Evolutionary conservation across 139 green algal species (phyloP), one percentile per base, ranked within the genome.

Genomic region (Penium margaritaceum): DNA sequence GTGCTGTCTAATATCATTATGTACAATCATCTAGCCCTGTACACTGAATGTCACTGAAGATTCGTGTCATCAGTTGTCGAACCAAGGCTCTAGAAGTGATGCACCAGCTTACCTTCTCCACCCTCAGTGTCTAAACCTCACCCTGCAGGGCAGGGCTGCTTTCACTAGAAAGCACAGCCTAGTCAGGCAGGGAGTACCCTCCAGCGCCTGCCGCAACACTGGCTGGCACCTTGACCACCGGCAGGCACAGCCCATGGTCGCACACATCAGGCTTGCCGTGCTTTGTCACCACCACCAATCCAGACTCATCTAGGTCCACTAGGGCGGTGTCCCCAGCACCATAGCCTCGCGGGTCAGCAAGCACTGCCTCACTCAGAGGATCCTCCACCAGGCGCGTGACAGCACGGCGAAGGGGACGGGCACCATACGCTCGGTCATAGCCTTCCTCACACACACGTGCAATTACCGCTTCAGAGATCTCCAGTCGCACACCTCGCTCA

Each of bases 401-500:
- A 14, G 82, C 76, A 15, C 82, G 47, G 17, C 83, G 69, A 61
- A 87, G 57, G 3, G 83, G 83, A 9, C 83, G 55, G n/a, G 83
- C 83, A 32, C 83, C 83, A 35, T 83, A 85, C 21, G 44, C 67
- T 24, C 73, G 41, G 61, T 87, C 82, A 30, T 83, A 87, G 17
- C 83, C 83, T 46, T 85, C 51, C 12, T 86, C 37, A 14, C 63
- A 47, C 3, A 87, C 43, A 7, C 74, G 43, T 15, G 30, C 58
- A 46, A 87, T 79, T 21, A 72, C 30, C 2, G 37, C 17, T 33
- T 83, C 67, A 0, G 79, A 82, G 5, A 87, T n/a, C 57, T 81
- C 70, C 27, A 87, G 44, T 1, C 29, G 41, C 3, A 87, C 61
- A 9, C 80, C 63, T 84, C 96, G 96, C 83, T 94, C 90, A 69